phyloP scores from a whole-genome alignment of 2,329 filamentous ascomycete species.

The Phaeophleospora eucalypticola region DNA sequence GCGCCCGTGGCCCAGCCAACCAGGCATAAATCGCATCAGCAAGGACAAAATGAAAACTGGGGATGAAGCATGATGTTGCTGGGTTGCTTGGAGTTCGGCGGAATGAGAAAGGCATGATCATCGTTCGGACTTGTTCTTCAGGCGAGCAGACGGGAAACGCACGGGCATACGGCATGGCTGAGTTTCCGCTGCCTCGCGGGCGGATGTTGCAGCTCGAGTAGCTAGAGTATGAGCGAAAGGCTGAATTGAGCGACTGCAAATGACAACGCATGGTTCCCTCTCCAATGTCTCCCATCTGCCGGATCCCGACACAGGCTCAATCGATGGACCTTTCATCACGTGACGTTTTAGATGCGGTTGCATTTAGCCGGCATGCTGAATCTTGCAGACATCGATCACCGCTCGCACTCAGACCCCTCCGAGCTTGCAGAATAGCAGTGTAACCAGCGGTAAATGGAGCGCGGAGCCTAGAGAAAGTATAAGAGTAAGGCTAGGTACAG shows the following conservation, averaged over 20 bases:
- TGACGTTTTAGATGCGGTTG: not conserved
- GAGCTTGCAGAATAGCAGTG: not conserved
- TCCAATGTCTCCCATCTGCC: not conserved
- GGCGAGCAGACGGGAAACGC: not conserved
- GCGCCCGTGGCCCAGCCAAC: slow-evolving; percentile 58
- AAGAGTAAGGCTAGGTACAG: not conserved
- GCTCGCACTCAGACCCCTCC: slow-evolving; percentile 1
- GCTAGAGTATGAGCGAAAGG: slow-evolving; percentile 1
- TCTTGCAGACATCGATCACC: not conserved
- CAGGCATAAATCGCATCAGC: slow-evolving; percentile 5
- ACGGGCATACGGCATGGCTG: not conserved
- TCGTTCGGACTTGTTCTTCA: not conserved
- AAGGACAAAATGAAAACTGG: slow-evolving; percentile 1
- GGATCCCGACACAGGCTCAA: not conserved
- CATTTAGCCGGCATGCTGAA: slow-evolving; percentile 13
- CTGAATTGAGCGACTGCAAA: slow-evolving; percentile 2
- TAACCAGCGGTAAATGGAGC: not conserved
- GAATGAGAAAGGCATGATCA: not conserved
- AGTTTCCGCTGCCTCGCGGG: not conserved
- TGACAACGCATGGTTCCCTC: not conserved
- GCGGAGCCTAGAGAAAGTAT: not conserved
- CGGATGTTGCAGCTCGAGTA: not conserved
- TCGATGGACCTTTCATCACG: not conserved
- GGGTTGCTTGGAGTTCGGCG: slow-evolving; percentile 20
- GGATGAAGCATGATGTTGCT: slow-evolving; percentile 15